Base-by-base conservation (phyloP, 192 early-diverging fungal species). In the Mortierella claussenii region DNA sequence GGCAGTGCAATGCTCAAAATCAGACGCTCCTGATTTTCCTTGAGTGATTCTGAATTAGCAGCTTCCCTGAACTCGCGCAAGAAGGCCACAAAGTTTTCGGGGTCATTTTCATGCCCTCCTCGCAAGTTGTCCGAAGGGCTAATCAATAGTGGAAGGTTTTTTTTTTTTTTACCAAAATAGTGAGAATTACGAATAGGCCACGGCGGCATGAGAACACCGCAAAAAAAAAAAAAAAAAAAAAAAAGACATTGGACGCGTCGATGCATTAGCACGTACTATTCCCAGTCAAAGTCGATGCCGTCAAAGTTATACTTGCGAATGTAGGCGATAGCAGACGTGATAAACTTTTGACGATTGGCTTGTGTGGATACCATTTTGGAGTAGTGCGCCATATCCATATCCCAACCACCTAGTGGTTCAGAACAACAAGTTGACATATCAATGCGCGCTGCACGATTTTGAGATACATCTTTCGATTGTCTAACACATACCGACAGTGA, bases 211-310 rank as follows among this genome's bases (percentile, higher is more conserved):
- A n/a, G n/a, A n/a, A n/a, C n/a, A n/a, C n/a, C n/a, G n/a, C n/a
- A n/a, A n/a, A n/a, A 52, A 20, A 65, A 1, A 55, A 33, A 21
- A 65, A 23, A 30, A 26, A 32, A 31, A 42, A 18, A 50, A 27
- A 40, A 48, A 15, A 9, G 36, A 55, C n/a, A n/a, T n/a, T n/a
- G n/a, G n/a, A n/a, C n/a, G n/a, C n/a, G n/a, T n/a, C n/a, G n/a
- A n/a, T n/a, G n/a, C n/a, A n/a, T n/a, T n/a, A n/a, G n/a, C n/a
- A 59, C 63, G 20, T 76, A 76, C 73, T 76, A 76, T 33, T 67
- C 64, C 73, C 73, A 76, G 15, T 76, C 71, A 61, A 76, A 76
- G 36, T 76, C 71, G 7, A 76, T 24, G 20, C 71, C 71, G 32
- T 76, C 73, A 48, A 76, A 76, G 21, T 21, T 31, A 18, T 76